A percentile compares a stretch with the other conserved stretches of the same genome.
Conservation (phyloP, 306 rosid genomes). For the Ammopiptanthus mongolicus region DNA sequence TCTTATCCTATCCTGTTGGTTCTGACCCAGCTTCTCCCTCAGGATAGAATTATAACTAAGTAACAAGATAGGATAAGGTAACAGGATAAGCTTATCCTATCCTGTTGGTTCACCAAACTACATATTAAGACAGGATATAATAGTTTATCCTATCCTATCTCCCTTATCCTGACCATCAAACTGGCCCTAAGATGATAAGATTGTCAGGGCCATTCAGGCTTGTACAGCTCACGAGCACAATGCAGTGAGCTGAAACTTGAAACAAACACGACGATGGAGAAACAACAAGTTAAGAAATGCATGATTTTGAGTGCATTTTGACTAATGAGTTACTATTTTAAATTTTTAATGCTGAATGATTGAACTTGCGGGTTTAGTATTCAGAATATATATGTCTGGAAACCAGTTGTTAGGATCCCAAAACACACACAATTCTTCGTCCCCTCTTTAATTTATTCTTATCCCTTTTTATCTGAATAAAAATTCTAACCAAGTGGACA, state of each 20-base stretch:
- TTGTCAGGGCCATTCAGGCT: not conserved
- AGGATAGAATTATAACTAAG: no score
- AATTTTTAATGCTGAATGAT: not conserved
- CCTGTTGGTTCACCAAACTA: no score
- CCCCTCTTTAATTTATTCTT: not conserved
- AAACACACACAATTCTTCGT: not conserved
- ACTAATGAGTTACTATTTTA: not conserved
- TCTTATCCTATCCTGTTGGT: no score
- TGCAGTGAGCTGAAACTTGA: not conserved
- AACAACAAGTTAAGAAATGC: not conserved
- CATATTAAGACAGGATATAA: no score
- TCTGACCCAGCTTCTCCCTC: no score
- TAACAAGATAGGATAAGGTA: no score
- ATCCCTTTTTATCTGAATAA: not conserved
- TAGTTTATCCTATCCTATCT: no score
- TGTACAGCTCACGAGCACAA: slow-evolving; percentile 11
- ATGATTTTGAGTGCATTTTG: not conserved
- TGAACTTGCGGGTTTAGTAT: not conserved
- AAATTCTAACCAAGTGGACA: not conserved
- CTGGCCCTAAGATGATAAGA: slow-evolving; percentile 2
- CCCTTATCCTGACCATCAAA: no score
- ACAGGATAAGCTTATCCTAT: no score
- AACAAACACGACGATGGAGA: not conserved
- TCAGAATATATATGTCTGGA: not conserved
- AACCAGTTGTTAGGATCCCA: slow-evolving; percentile 14